Conservation (phyloP, 2,329 filamentous ascomycete species). For the Raffaelea ambrosiae region DNA sequence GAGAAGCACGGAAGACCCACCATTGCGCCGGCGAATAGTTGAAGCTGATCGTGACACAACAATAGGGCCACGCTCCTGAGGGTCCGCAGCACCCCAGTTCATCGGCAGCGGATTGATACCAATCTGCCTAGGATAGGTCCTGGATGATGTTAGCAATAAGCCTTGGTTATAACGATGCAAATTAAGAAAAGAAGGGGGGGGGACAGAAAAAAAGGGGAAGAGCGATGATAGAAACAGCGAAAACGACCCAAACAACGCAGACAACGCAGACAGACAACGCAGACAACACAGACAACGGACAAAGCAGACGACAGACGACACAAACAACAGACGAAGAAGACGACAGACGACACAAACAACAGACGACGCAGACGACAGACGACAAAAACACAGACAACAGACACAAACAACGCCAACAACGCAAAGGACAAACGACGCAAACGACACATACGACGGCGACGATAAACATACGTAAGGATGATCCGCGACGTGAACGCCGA, state of each 20-base stretch:
- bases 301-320: background rate
- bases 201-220: background rate
- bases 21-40: conserved; percentile 74
- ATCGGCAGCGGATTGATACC: conserved; percentile 87
- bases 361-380: background rate
- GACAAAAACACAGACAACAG: background rate
- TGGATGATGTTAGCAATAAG: conserved; percentile 15
- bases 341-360: background rate
- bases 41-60: conserved; percentile 70
- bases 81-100: conserved; percentile 77
- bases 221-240: too few species aligned
- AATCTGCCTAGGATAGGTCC: conserved; percentile 86
- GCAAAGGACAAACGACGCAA: background rate
- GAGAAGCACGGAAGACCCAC: conserved; percentile 32
- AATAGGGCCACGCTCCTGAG: conserved; percentile 70
- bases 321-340: background rate
- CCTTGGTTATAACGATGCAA: background rate
- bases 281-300: background rate
- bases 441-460: background rate
- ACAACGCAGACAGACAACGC: background rate
- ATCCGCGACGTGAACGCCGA: conserved; percentile 45
- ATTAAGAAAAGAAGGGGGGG: background rate
- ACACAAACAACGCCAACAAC: too few species aligned
- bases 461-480: conserved; percentile 39
- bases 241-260: background rate